phyloP scores from a whole-genome alignment of 2,329 filamentous ascomycete genomes.

The Orbilia quercus region DNA sequence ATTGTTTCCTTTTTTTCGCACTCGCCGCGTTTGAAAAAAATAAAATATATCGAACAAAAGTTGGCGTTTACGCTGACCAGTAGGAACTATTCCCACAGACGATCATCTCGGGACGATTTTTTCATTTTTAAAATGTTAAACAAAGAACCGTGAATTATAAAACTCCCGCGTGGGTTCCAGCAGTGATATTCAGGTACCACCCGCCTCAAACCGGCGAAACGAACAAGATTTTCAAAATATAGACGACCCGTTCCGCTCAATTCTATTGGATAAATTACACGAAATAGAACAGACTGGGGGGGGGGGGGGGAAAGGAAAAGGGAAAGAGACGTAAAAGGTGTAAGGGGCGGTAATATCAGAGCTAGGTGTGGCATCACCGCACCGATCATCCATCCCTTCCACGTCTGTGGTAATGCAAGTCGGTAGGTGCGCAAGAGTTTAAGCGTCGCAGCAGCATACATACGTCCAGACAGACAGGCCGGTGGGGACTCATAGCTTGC shows the following conservation, averaged over 20 bases:
- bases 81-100: conserved; percentile 26
- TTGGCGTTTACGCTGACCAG: conserved; percentile 8
- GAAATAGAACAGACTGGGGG: conserved; percentile 1
- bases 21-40: neutral
- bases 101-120: neutral
- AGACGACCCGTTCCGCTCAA: neutral
- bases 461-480: no score
- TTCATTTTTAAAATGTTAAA: no score
- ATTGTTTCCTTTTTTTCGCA: neutral
- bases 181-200: conserved; percentile 36
- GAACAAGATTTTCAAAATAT: neutral
- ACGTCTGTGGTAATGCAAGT: neutral
- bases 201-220: neutral
- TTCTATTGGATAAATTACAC: conserved; percentile 22
- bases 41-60: no score
- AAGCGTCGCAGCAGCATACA: no score
- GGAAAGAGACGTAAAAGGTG: conserved; percentile 13
- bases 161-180: neutral
- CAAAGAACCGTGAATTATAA: conserved; percentile 7
- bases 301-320: conserved; percentile 1
- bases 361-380: no score
- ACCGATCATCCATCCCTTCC: conserved; percentile 3
- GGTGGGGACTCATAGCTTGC: no score
- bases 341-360: neutral
- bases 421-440: no score